Conservation (phyloP, 2,329 filamentous ascomycete species). For the Eurotiales sp. region DNA sequence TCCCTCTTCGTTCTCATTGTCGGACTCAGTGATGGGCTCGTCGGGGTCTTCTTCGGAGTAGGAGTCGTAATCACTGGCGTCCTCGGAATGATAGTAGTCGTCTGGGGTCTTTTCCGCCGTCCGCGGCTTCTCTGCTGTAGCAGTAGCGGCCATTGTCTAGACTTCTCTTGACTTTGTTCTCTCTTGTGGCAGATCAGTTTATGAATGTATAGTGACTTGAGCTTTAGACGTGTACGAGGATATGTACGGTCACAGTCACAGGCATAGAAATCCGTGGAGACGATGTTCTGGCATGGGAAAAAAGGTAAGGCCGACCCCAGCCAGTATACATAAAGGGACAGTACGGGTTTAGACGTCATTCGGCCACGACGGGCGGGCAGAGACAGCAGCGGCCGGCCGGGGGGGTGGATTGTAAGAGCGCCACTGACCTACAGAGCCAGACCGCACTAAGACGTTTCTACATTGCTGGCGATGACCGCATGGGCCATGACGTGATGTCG, state of each 20-base stretch:
- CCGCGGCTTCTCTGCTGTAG: constrained; percentile 9
- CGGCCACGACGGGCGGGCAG: neutral
- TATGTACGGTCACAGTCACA: neutral
- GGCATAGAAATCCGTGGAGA: neutral
- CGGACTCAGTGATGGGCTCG: constrained; percentile 12
- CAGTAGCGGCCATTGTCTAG: constrained; percentile 1
- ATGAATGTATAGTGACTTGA: neutral
- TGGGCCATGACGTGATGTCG: neutral
- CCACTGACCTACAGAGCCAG: neutral
- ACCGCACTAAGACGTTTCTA: no score
- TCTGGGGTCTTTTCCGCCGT: constrained; percentile 4
- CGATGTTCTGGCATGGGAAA: neutral
- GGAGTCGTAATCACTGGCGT: constrained; percentile 13
- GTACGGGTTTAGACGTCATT: neutral
- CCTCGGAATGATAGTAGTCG: constrained; percentile 13
- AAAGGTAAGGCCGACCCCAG: no score
- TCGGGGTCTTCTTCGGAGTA: constrained; percentile 13
- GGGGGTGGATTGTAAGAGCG: neutral
- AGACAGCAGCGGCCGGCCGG: no score
- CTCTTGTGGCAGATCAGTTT: neutral
- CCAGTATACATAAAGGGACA: neutral
- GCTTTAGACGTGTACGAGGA: neutral
- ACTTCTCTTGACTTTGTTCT: neutral
- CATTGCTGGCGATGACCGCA: neutral
- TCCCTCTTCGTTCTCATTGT: neutral